Evolutionary conservation across 225 moss, liverwort and hornwort species (phyloP).

Genomic region (Physcomitrium patens): DNA sequence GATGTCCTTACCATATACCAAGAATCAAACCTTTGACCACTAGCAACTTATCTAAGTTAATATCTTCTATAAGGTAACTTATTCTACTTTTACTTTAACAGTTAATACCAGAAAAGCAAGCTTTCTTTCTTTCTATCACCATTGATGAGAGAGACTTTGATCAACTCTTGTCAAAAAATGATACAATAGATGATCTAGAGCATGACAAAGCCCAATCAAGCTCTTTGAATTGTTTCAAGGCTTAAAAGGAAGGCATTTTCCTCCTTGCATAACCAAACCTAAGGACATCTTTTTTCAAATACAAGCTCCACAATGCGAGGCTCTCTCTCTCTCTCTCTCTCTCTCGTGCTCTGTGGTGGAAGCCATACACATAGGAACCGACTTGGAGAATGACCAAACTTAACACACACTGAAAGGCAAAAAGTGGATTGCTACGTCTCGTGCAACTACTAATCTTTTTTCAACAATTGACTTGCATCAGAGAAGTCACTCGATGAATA

Average conservation of each 20-base stretch:
- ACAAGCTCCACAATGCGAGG: slow-evolving; percentile 22
- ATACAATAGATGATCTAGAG: slow-evolving; percentile 12
- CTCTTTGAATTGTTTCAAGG: slow-evolving; percentile 11
- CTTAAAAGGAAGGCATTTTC: background rate
- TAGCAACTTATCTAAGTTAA: too few relatives aligned
- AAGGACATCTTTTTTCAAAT: slow-evolving; percentile 8
- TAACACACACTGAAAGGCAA: background rate
- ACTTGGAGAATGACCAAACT: slow-evolving; percentile 20
- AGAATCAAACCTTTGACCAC: too few relatives aligned
- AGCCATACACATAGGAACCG: slow-evolving; percentile 15
- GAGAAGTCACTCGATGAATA: background rate
- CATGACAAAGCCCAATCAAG: background rate
- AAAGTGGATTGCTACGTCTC: too few relatives aligned
- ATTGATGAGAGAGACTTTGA: too few relatives aligned
- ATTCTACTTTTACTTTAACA: too few relatives aligned
- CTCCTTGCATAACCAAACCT: too few relatives aligned
- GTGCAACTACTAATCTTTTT: background rate
- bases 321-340: background rate
- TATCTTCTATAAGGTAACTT: too few relatives aligned
- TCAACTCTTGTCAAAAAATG: slow-evolving; percentile 8
- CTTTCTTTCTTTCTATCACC: too few relatives aligned
- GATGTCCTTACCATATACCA: too few relatives aligned
- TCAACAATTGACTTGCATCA: background rate
- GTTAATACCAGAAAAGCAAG: too few relatives aligned
- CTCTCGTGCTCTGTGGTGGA: background rate